Base-by-base conservation (phyloP, 345 rosid species). In the Populus davidiana region DNA sequence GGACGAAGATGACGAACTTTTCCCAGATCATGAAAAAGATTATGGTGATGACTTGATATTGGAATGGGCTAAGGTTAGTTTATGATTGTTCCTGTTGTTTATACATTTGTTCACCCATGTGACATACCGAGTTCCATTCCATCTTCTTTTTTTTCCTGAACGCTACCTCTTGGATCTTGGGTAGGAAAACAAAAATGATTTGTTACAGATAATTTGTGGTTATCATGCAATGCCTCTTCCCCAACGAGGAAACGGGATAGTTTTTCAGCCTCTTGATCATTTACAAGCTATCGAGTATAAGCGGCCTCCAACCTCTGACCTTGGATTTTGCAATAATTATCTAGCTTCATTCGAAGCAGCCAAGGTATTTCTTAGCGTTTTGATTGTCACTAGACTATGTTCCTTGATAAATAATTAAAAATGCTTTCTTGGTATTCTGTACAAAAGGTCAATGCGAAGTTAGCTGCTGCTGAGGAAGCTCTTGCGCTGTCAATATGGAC, bases 51-150 rank as follows among this genome's bases (percentile, higher is more conserved):
- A 87, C 49, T 75, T 87, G 20, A 86, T 96, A 76, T 85, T 91
- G 88, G 97, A 91, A 78, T 96, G 99, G 98, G 99, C 98, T 54
- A 91, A 84, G 92, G 99, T 95, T 76, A 82, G 92, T 88, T 81
- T 56, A 70, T 69, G 63, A 41, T 41, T 61, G 67, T 70, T 84
- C 70, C 61, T 72, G 35, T 67, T 76, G 41, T 70, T 72, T 61
- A 44, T 35, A 36, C 16, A 43, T 81, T 62, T 63, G 36, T 70
- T 74, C 6, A 33, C 64, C n/a, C 33, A 75, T 33, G 27, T 59
- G 62, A 49, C 74, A 61, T 65, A 76, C 71, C 67, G 71, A 56
- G 80, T 64, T 56, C 61, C 56, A 49, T 79, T 70, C 76, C 70
- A 77, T 75, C 14, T 4, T 67, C 36, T 70, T 25, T 35, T 77